A percentile compares a stretch with the other conserved stretches of the same genome.
These are phyloP conservation scores for Scedosporium dehoogii DNA, from an alignment of 2,329 filamentous ascomycete genomes.

Conservation along the genomic window DNA sequence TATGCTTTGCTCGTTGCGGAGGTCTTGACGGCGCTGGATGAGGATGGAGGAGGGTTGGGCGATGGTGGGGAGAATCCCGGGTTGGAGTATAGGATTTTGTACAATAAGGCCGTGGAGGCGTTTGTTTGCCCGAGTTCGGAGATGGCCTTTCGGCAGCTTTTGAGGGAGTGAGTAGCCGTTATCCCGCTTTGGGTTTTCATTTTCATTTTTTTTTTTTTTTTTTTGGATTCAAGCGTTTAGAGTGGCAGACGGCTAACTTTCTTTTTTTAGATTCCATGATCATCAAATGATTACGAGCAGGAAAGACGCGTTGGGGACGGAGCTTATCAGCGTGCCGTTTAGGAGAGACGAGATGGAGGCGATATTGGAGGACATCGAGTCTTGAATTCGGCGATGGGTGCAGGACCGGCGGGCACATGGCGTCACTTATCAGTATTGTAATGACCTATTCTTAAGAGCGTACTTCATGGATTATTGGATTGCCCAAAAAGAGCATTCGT, in stretches of 20 bases:
- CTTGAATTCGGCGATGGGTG: background rate
- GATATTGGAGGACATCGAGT: conserved; percentile 62
- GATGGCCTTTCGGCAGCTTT: conserved; percentile 83
- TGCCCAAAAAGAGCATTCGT: no score
- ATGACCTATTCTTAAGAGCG: background rate
- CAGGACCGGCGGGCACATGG: background rate
- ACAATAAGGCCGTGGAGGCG: conserved; percentile 91
- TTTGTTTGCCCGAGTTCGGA: conserved; percentile 88
- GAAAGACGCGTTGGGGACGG: conserved; percentile 76
- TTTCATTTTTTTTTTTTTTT: background rate
- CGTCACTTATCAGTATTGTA: background rate
- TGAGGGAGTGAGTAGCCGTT: conserved; percentile 65
- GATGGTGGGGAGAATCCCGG: conserved; percentile 49
- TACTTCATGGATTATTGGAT: no score
- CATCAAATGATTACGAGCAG: conserved; percentile 93
- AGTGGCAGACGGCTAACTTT: conserved; percentile 16
- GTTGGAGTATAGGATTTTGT: conserved; percentile 83
- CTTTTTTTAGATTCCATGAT: conserved; percentile 66
- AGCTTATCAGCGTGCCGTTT: conserved; percentile 78
- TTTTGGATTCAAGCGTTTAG: background rate
- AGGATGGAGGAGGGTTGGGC: conserved; percentile 24
- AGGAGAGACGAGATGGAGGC: conserved; percentile 79
- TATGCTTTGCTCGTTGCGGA: conserved; percentile 81
- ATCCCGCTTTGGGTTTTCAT: background rate
- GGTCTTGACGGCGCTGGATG: conserved; percentile 55